These are phyloP conservation scores for Letharia columbiana DNA, from an alignment of 495 filamentous ascomycete genomes.

Conservation along the genomic window DNA sequence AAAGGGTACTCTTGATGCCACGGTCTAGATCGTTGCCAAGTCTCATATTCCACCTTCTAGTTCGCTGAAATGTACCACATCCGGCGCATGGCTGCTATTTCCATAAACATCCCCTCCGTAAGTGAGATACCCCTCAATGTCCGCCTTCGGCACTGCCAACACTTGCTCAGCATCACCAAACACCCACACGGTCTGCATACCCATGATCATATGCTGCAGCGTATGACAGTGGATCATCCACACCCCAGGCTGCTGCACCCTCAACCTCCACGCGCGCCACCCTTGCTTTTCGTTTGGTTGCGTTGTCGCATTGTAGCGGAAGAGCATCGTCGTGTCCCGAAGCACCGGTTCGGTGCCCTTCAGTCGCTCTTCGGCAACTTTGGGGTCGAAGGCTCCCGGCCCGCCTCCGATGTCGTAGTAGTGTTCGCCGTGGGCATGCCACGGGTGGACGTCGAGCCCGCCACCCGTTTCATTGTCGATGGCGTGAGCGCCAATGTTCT, in stretches of 20 bases:
- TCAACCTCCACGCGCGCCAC: constrained; percentile 3
- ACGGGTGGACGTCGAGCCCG: constrained; percentile 1
- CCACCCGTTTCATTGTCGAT: neutral
- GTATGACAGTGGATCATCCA: constrained; percentile 6
- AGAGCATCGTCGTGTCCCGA: neutral
- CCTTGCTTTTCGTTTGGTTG: neutral
- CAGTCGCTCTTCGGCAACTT: constrained; percentile 1
- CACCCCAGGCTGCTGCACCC: constrained; percentile 2
- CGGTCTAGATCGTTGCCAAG: neutral
- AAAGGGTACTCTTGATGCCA: too few species aligned
- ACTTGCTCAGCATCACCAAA: constrained; percentile 3
- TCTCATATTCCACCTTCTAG: neutral
- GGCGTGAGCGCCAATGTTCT: constrained; percentile 1
- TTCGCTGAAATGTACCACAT: constrained; percentile 1
- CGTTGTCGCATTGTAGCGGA: neutral
- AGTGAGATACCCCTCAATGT: neutral
- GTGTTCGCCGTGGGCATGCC: constrained; percentile 5
- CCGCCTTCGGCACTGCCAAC: neutral
- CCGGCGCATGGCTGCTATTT: neutral
- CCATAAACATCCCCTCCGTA: neutral
- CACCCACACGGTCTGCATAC: constrained; percentile 2
- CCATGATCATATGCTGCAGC: constrained; percentile 4
- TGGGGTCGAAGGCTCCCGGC: constrained; percentile 3
- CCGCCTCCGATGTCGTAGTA: constrained; percentile 3
- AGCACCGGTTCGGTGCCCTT: neutral